phyloP scores from a whole-genome alignment of 2,329 filamentous ascomycete species.

The Aspergillus sp. region DNA sequence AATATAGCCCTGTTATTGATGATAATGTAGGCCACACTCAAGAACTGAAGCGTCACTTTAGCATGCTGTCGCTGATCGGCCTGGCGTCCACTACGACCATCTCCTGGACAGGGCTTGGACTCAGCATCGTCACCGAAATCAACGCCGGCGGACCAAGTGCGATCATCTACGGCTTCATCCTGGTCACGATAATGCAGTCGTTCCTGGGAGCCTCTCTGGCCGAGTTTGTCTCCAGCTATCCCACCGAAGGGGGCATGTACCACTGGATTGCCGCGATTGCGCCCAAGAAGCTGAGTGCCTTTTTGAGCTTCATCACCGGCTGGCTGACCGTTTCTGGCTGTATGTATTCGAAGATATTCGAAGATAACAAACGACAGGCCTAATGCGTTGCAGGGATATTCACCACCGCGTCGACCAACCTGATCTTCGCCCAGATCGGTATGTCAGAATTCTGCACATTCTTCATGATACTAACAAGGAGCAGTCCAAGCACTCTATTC shows the following conservation, averaged over 20 bases:
- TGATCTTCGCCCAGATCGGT: slow-evolving; percentile 9
- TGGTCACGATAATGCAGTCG: slow-evolving; percentile 5
- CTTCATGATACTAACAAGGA: neutral
- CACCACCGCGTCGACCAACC: slow-evolving; percentile 10
- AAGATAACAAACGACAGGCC: neutral
- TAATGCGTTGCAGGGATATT: slow-evolving; percentile 6
- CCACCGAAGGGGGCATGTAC: slow-evolving; percentile 11
- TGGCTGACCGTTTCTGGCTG: slow-evolving; percentile 9
- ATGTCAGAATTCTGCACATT: neutral
- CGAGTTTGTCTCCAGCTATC: slow-evolving; percentile 10
- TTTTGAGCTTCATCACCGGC: slow-evolving; percentile 6
- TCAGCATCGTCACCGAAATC: slow-evolving; percentile 6
- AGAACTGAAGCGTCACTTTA: slow-evolving; percentile 10
- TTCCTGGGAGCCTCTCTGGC: slow-evolving; percentile 7
- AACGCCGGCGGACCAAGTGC: slow-evolving; percentile 8
- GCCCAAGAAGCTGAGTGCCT: slow-evolving; percentile 5
- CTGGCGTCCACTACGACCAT: slow-evolving; percentile 7
- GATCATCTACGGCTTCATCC: slow-evolving; percentile 11
- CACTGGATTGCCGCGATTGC: slow-evolving; percentile 12
- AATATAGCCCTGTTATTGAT: neutral
- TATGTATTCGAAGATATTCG: neutral
- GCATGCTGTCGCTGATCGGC: slow-evolving; percentile 6
- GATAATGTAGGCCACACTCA: slow-evolving; percentile 1
- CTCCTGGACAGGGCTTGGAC: slow-evolving; percentile 7
- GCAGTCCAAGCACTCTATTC: slow-evolving; percentile 6